These are phyloP conservation scores for Cyclotella sp. DNA, from an alignment of 108 stramenopile genomes.

Conservation along the genomic window DNA sequence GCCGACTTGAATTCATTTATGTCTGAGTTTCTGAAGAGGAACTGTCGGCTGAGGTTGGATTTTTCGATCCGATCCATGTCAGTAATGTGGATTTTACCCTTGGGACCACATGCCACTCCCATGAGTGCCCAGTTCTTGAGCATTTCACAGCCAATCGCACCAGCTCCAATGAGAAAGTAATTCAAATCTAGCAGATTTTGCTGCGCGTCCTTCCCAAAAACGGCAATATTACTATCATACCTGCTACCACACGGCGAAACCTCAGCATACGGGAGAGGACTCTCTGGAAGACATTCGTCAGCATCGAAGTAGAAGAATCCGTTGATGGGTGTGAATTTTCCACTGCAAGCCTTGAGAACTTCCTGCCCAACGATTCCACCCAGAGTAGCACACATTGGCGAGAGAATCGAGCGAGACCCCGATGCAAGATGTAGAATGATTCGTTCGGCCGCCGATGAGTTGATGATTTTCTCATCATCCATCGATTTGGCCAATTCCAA, in stretches of 20 bases:
- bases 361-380: conserved; percentile 99
- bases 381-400: conserved; percentile 95
- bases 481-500: conserved; percentile 71
- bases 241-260: conserved; percentile 69
- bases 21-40: conserved; percentile 95
- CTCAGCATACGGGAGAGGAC: conserved; percentile 63
- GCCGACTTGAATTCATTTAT: conserved; percentile 94
- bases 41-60: conserved; percentile 96
- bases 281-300: conserved; percentile 92
- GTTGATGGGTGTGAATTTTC: conserved; percentile 97
- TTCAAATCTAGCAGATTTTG: conserved; percentile 74
- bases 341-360: conserved; percentile 98
- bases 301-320: conserved; percentile 99
- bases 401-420: conserved; percentile 84
- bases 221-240: conserved; percentile 88
- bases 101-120: conserved; percentile 92
- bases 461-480: conserved; percentile 53
- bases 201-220: conserved; percentile 85
- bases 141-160: conserved; percentile 99
- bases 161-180: conserved; percentile 97
- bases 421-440: conserved; percentile 81
- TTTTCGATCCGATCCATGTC: conserved; percentile 99
- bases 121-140: conserved; percentile 99
- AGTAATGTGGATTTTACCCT: conserved; percentile 91
- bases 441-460: conserved; percentile 56